Evolutionary conservation across 129 eudicot genomes (phyloP), one percentile per base, ranked within the genome.

Genomic region (Pittosporum tobira): DNA sequence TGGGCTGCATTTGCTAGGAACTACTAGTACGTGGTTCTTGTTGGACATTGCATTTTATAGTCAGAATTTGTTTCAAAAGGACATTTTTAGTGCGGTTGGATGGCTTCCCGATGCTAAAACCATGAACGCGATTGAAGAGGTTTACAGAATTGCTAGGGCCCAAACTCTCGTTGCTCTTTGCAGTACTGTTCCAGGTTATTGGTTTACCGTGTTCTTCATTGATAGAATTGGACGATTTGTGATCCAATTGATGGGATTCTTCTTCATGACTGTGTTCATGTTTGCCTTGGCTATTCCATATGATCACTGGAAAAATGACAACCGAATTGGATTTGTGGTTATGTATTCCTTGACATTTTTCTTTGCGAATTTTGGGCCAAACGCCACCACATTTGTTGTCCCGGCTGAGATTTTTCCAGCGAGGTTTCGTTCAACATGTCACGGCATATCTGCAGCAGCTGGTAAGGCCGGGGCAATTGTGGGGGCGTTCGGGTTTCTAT

Each of bases 21-120:
- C 71, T 15, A 26, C 71, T n/a, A 38, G 63, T 10, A 34, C 52
- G 0, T 66, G 71, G 71, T 66, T 66, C 63, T 27, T 66, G 19
- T 52, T 64, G 6, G 60, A 64, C 68, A 48, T 63, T 10, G 58
- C 62, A 38, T 49, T 49, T 21, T 49, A 49, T 4, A 7, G 61
- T 51, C 48, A 64, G 24, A 64, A 64, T 38, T 51, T 64, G 38
- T 64, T 64, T 61, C 69, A 64, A 37, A 64, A 63, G 61, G 69
- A 64, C 61, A 51, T 64, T 48, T 64, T 64, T 15, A 64, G 60
- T 48, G 51, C 60, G 1, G 47, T 64, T 7, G 69, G 69, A 9
- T 64, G 69, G 69, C 44, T 64, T 19, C 69, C 69, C 1, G 5
- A 20, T 1, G 50, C 69, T n/a, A 14, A 21, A 3, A 64, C 60